phyloP scores from a whole-genome alignment of 176 grass and related monocot genomes.

The Hordeum marinum region DNA sequence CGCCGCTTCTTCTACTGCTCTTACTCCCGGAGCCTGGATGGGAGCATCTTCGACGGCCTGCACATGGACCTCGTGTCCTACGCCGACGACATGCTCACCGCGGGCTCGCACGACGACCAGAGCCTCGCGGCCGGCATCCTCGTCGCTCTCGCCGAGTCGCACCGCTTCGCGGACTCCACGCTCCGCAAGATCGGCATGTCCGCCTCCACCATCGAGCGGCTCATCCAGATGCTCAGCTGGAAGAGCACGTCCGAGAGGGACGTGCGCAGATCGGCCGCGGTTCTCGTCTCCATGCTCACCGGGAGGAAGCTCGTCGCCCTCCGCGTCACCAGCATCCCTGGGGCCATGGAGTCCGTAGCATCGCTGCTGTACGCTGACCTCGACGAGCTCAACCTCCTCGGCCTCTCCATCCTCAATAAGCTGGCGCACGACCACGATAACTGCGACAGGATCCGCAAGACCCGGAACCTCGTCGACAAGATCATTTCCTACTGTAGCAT shows the following conservation, averaged over 20 bases:
- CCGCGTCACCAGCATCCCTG: no score
- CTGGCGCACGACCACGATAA: no score
- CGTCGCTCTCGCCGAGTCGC: conserved; percentile 26
- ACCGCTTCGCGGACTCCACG: conserved; percentile 27
- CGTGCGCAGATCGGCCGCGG: no score
- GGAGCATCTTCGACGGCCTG: conserved; percentile 50
- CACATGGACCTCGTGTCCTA: conserved; percentile 51
- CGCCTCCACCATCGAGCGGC: conserved; percentile 21
- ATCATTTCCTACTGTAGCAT: conserved; percentile 14
- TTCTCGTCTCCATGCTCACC: no score
- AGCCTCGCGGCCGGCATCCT: conserved; percentile 40
- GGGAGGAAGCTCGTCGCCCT: no score
- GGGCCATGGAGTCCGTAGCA: no score
- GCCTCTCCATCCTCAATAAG: no score
- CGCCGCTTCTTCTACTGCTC: conserved; percentile 53
- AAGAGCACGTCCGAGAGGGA: background rate
- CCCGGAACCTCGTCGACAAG: no score
- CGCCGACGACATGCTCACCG: conserved; percentile 40
- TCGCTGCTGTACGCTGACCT: no score
- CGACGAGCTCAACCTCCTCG: no score
- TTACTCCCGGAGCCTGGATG: conserved; percentile 47
- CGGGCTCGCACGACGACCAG: conserved; percentile 44
- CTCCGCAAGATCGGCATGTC: conserved; percentile 44
- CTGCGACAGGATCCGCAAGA: no score
- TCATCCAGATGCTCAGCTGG: conserved; percentile 67